Evolutionary conservation across 108 stramenopile genomes (phyloP).

Genomic region (Seminavis robusta): DNA sequence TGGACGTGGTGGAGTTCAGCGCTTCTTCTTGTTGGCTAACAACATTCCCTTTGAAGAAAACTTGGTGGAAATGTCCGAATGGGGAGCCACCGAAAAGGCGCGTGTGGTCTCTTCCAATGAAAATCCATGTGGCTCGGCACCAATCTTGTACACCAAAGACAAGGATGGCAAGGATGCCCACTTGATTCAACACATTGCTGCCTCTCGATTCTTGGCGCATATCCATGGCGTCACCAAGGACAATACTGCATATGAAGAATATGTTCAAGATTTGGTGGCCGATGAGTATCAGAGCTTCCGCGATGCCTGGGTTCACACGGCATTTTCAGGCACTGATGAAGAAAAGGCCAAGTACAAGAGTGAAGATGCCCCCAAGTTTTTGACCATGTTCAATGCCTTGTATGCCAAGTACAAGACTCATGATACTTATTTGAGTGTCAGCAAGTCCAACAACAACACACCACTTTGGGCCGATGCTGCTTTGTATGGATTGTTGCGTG

Average conservation of each 20-base stretch:
- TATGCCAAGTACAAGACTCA: conserved; percentile 15
- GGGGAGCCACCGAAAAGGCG: conserved; percentile 6
- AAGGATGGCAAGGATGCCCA: not conserved
- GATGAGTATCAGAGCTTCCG: conserved; percentile 25
- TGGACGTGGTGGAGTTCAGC: conserved; percentile 16
- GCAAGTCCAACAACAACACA: not conserved
- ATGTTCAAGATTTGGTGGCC: conserved; percentile 22
- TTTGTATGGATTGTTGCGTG: conserved; percentile 11
- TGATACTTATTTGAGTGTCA: conserved; percentile 10
- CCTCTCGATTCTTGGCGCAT: conserved; percentile 8
- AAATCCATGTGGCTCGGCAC: conserved; percentile 13
- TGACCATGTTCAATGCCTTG: conserved; percentile 19
- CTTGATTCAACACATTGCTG: conserved; percentile 12
- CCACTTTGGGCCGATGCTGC: conserved; percentile 27
- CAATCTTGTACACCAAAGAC: conserved; percentile 3
- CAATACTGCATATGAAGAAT: conserved; percentile 10
- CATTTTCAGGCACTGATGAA: conserved; percentile 12
- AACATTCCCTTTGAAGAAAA: conserved; percentile 17
- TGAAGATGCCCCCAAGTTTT: not conserved
- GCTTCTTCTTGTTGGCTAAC: conserved; percentile 16
- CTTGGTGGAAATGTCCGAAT: not conserved
- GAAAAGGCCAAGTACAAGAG: conserved; percentile 13
- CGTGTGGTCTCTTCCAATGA: conserved; percentile 11
- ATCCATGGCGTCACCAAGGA: not conserved
- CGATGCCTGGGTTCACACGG: conserved; percentile 2